Percentiles rank a stretch among this genome's conserved stretches.
Conservation (phyloP, 306 rosid genomes). For the Betula pendula region DNA sequence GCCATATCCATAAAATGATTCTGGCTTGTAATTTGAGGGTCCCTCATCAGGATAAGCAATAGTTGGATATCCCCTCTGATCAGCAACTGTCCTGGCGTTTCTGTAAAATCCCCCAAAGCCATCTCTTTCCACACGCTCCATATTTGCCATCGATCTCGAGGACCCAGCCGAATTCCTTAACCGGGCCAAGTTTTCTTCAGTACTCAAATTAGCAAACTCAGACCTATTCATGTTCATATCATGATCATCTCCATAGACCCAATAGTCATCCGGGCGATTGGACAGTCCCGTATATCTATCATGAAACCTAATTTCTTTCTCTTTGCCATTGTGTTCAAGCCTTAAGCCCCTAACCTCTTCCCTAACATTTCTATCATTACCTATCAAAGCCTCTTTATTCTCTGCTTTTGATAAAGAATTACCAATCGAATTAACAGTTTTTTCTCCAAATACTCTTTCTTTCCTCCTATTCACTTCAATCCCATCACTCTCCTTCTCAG, state of each 20-base stretch:
- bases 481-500: conserved; percentile 30
- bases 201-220: conserved; percentile 25
- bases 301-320: conserved; percentile 20
- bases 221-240: conserved; percentile 20
- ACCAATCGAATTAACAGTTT: conserved; percentile 20
- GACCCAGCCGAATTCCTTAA: conserved; percentile 15
- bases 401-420: conserved; percentile 30
- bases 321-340: conserved; percentile 27
- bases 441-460: conserved; percentile 31
- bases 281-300: conserved; percentile 20
- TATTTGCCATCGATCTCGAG: conserved; percentile 17
- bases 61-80: conserved; percentile 25
- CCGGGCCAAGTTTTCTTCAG: conserved; percentile 11
- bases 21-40: conserved; percentile 37
- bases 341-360: conserved; percentile 29
- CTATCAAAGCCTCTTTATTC: conserved; percentile 21
- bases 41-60: conserved; percentile 35
- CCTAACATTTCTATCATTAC: conserved; percentile 15
- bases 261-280: conserved; percentile 26
- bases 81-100: conserved; percentile 22
- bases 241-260: conserved; percentile 24
- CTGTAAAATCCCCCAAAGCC: conserved; percentile 26
- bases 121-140: conserved; percentile 34
- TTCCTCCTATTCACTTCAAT: conserved; percentile 26
- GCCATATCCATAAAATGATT: conserved; percentile 26